Conservation (phyloP, 768 basidiomycete species). For the Suillus bovinus region DNA sequence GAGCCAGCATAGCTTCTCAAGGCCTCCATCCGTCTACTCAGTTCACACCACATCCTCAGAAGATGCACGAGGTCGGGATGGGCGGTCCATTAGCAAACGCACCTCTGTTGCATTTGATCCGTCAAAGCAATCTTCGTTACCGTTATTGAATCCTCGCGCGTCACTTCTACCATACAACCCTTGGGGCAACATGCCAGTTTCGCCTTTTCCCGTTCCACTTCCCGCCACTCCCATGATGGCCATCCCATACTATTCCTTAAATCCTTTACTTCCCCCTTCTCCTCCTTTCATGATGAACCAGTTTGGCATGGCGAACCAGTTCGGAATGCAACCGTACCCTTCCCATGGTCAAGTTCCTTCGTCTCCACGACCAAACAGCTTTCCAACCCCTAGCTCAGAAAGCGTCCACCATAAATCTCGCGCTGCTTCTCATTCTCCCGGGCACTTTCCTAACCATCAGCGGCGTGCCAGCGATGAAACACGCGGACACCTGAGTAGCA, state of each 20-base stretch:
- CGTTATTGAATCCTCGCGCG: constrained; percentile 20
- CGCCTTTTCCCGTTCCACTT: constrained; percentile 29
- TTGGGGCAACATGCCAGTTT: constrained; percentile 23
- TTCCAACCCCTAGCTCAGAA: constrained; percentile 29
- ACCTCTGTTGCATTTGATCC: constrained; percentile 40
- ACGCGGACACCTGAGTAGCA: constrained; percentile 13
- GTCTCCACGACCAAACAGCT: constrained; percentile 22
- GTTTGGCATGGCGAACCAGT: constrained; percentile 53
- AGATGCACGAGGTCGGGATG: constrained; percentile 45
- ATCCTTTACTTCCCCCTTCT: constrained; percentile 70
- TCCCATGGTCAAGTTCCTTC: constrained; percentile 33
- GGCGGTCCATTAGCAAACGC: constrained; percentile 39
- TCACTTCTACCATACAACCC: constrained; percentile 28
- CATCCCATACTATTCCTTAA: constrained; percentile 49
- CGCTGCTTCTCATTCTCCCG: constrained; percentile 19
- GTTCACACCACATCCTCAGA: constrained; percentile 57
- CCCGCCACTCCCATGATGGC: constrained; percentile 34
- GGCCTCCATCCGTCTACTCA: constrained; percentile 59
- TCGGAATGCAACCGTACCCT: constrained; percentile 33
- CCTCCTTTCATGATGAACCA: constrained; percentile 77
- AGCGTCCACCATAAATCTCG: constrained; percentile 18
- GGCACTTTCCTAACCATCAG: constrained; percentile 19
- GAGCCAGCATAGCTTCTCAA: constrained; percentile 41
- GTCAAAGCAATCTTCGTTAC: constrained; percentile 29
- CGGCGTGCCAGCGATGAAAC: constrained; percentile 35